Percentiles rank a stretch among this genome's conserved stretches.
phyloP scores from a whole-genome alignment of 1,284 basidiomycete genomes.

The Cutaneotrichosporon dermatis region DNA sequence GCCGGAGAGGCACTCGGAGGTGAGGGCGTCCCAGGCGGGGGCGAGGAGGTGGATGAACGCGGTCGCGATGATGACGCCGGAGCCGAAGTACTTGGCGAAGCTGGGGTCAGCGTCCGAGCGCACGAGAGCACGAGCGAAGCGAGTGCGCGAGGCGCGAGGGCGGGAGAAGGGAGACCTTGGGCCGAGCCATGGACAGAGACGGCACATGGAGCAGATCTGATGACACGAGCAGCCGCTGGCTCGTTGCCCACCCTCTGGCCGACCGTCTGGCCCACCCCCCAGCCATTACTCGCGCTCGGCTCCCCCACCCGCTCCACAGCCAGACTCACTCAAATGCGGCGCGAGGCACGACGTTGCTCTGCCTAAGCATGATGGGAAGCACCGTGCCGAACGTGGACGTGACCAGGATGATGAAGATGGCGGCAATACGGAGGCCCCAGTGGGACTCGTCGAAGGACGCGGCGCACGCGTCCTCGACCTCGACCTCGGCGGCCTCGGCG shows the following conservation, averaged over 20 bases:
- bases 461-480: constrained; percentile 18
- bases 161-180: no score
- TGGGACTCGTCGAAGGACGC: constrained; percentile 21
- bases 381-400: constrained; percentile 58
- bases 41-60: constrained; percentile 80
- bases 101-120: constrained; percentile 30
- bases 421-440: constrained; percentile 62
- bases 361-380: constrained; percentile 72
- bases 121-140: no score
- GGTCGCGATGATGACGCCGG: constrained; percentile 89
- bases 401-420: constrained; percentile 79
- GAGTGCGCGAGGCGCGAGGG: no score
- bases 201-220: no score
- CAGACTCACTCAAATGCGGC: constrained; percentile 65
- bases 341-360: constrained; percentile 61
- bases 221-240: no score
- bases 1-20: constrained; percentile 63
- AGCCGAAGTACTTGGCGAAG: constrained; percentile 93
- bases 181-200: no score
- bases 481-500: background rate
- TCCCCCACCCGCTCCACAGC: background rate
- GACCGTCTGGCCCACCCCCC: no score
- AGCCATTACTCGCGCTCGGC: no score
- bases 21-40: constrained; percentile 68
- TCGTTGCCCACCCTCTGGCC: no score